Evolutionary conservation across 148 eudicot genomes (phyloP), one percentile per base, ranked within the genome.

Genomic region (Tetragonia tetragonoides): DNA sequence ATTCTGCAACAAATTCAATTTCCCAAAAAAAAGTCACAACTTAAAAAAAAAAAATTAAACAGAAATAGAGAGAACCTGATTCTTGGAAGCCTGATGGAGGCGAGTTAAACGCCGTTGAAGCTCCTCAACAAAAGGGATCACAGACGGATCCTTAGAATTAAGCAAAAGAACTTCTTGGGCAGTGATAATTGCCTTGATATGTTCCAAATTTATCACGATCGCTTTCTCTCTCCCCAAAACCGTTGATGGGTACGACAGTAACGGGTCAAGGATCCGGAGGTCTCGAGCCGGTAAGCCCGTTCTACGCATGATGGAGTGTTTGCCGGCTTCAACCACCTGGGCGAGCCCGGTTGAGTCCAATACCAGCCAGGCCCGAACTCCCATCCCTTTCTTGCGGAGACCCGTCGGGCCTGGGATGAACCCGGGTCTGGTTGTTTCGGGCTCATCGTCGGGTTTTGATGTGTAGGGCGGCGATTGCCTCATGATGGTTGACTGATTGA

Each of bases 211-310:
- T 71, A 95, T 95, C 10, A 95, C 99, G 15, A 95, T 93, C 9
- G 99, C 99, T 47, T 92, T 87, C 75, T 95, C 99, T 51, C 99
- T 87, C 0, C 99, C 99, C 65, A 95, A 24, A 5, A 95, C 94
- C 2, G 99, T 95, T 9, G 97, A 90, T 18, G 99, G 97, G 82
- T 95, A 95, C 10, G 99, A 93, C 6, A 95, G 79, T 0, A 93
- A 84, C 68, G 99, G 99, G 85, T 95, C 99, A 6, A 95, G 88
- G 74, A 93, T 89, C 75, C 99, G 87, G 7, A 95, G 84, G 83
- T 95, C 97, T 7, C 99, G 97, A 17, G 97, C 99, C 44, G 99
- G 99, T 0, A 95, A 89, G 15, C 97, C 97, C 10, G 99, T 95
- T 1, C 90, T 83, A 7, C 97, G 84, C 99, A 95, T 95, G 85